A percentile compares a stretch with the other conserved stretches of the same genome.
Conservation (phyloP, 768 basidiomycete species). For the Tubosaeta brunneosetosa region DNA sequence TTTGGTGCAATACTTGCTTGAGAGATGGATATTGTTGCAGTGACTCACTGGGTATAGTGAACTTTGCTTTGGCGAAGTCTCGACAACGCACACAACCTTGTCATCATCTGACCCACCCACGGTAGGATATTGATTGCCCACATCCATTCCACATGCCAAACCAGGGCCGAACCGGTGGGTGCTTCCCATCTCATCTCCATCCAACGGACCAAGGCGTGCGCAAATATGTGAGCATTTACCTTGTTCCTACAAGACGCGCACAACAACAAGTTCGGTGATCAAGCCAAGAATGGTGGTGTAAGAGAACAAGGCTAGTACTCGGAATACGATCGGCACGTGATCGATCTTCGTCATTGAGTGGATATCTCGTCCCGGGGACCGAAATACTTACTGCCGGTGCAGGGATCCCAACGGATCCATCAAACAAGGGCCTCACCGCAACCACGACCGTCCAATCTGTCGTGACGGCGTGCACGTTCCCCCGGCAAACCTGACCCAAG, state of each 20-base stretch:
- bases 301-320: too few relatives aligned
- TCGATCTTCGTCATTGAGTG: not conserved
- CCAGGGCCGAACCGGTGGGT: too few relatives aligned
- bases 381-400: not conserved
- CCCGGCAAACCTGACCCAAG: not conserved
- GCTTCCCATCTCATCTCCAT: too few relatives aligned
- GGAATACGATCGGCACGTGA: not conserved
- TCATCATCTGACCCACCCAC: not conserved
- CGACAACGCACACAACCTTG: not conserved
- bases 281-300: not conserved
- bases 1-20: constrained; percentile 1
- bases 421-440: not conserved
- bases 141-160: too few relatives aligned
- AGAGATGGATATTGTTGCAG: constrained; percentile 1
- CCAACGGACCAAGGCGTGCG: not conserved
- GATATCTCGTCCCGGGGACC: not conserved
- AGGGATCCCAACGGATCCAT: not conserved
- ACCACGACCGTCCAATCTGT: not conserved
- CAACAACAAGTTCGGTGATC: not conserved
- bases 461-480: not conserved
- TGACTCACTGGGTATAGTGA: not conserved
- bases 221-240: too few relatives aligned
- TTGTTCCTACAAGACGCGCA: too few relatives aligned
- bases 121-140: too few relatives aligned
- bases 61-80: not conserved